phyloP scores from a whole-genome alignment of 768 basidiomycete genomes.

The Calocybe gangraenosa region DNA sequence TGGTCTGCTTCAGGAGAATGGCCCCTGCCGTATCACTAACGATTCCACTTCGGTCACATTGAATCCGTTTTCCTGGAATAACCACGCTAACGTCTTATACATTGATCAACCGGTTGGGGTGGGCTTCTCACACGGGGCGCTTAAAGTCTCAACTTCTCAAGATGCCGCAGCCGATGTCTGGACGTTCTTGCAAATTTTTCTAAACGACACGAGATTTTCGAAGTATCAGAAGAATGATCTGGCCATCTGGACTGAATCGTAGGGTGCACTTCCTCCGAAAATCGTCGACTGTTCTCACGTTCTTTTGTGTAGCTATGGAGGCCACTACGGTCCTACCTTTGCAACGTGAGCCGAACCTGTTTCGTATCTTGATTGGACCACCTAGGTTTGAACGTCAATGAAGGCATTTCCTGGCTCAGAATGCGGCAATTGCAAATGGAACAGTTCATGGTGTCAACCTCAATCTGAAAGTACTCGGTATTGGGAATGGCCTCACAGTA shows the following conservation, averaged over 20 bases:
- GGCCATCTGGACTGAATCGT: slow-evolving; percentile 66
- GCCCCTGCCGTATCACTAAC: slow-evolving; percentile 69
- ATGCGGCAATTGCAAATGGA: slow-evolving; percentile 48
- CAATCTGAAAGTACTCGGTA: slow-evolving; percentile 57
- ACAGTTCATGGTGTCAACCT: slow-evolving; percentile 40
- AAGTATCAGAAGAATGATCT: slow-evolving; percentile 41
- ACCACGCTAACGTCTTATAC: slow-evolving; percentile 53
- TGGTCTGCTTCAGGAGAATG: slow-evolving; percentile 71
- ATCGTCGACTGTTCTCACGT: background rate
- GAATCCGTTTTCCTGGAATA: slow-evolving; percentile 60
- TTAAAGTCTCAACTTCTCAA: slow-evolving; percentile 24
- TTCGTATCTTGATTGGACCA: background rate
- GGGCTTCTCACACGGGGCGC: slow-evolving; percentile 57
- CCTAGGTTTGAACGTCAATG: background rate
- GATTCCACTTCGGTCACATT: slow-evolving; percentile 42
- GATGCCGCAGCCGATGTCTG: slow-evolving; percentile 46
- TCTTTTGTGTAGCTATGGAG: slow-evolving; percentile 47
- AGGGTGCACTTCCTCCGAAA: slow-evolving; percentile 10
- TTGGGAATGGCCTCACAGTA: slow-evolving; percentile 62
- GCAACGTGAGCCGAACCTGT: slow-evolving; percentile 35
- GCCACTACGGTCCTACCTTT: slow-evolving; percentile 68
- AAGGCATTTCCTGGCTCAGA: slow-evolving; percentile 55
- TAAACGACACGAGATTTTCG: slow-evolving; percentile 49
- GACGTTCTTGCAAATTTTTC: slow-evolving; percentile 61
- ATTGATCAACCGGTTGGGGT: slow-evolving; percentile 63